Conservation (phyloP, 2,329 filamentous ascomycete species). For the Aspergillus fructus region DNA sequence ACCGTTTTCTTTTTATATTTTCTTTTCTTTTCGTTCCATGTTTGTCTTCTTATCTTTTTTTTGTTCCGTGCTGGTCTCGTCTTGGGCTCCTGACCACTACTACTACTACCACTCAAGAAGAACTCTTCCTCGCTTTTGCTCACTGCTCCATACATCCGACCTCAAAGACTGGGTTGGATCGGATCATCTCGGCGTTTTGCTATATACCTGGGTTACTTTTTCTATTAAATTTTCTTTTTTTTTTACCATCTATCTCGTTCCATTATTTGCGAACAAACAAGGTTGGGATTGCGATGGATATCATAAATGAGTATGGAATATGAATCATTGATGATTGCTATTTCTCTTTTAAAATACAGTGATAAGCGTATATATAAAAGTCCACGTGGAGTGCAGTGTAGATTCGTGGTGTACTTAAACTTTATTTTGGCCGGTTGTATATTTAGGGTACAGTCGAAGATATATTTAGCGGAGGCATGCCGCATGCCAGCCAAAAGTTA, state of each 20-base stretch:
- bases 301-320: background rate
- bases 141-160: background rate
- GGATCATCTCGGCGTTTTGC: conserved; percentile 4
- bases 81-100: background rate
- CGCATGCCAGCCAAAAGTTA: too few relatives aligned
- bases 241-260: too few relatives aligned
- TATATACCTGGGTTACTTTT: conserved; percentile 17
- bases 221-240: background rate
- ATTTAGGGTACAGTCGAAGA: too few relatives aligned
- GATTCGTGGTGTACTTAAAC: background rate
- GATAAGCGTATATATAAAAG: too few relatives aligned
- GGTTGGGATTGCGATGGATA: conserved; percentile 11
- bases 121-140: background rate
- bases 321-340: background rate
- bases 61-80: background rate
- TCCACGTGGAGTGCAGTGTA: background rate
- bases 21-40: background rate
- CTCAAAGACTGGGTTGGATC: background rate
- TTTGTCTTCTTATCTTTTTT: background rate
- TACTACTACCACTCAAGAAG: background rate
- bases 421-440: too few relatives aligned
- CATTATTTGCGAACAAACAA: background rate
- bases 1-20: background rate
- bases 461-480: too few relatives aligned
- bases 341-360: background rate